Evolutionary conservation across 2,329 filamentous ascomycete species (phyloP).

Genomic region (Berkeleyomyces rouxiae): DNA sequence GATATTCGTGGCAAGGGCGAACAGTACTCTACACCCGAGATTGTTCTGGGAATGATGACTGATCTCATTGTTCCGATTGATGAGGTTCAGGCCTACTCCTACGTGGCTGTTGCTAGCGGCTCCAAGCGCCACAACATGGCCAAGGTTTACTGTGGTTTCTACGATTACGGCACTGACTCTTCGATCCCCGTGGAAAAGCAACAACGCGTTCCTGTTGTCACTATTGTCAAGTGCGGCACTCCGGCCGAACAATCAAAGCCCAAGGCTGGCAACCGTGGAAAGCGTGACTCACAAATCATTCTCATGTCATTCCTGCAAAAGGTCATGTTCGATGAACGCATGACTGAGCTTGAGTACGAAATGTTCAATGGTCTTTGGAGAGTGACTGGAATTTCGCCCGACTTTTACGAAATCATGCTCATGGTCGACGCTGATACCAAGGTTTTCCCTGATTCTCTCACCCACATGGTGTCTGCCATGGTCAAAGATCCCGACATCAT

Average conservation of each 20-base stretch:
- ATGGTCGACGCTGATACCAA: conserved; percentile 99
- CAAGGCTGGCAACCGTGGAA: conserved; percentile 94
- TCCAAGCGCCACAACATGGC: conserved; percentile 99
- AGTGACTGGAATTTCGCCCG: conserved; percentile 91
- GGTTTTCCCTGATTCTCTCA: conserved; percentile 94
- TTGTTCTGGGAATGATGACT: conserved; percentile 84
- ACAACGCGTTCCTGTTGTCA: conserved; percentile 94
- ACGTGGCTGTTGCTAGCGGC: conserved; percentile 88
- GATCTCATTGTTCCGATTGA: conserved; percentile 66
- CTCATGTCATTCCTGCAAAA: conserved; percentile 99
- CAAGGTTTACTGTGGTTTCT: conserved; percentile 95
- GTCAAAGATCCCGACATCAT: conserved; percentile 98
- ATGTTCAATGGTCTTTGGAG: conserved; percentile 99
- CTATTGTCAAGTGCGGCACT: conserved; percentile 89
- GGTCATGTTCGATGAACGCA: conserved; percentile 99
- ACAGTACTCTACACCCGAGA: conserved; percentile 70
- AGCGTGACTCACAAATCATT: conserved; percentile 97
- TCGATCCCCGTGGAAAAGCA: conserved; percentile 71
- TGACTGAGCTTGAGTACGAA: conserved; percentile 98
- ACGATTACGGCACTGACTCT: conserved; percentile 78
- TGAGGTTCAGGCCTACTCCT: conserved; percentile 80
- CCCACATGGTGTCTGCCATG: conserved; percentile 98
- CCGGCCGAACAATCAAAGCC: conserved; percentile 64
- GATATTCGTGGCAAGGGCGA: conserved; percentile 95
- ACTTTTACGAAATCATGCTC: conserved; percentile 94